phyloP scores from a whole-genome alignment of 768 basidiomycete genomes.

The Neoboletus magnificus region DNA sequence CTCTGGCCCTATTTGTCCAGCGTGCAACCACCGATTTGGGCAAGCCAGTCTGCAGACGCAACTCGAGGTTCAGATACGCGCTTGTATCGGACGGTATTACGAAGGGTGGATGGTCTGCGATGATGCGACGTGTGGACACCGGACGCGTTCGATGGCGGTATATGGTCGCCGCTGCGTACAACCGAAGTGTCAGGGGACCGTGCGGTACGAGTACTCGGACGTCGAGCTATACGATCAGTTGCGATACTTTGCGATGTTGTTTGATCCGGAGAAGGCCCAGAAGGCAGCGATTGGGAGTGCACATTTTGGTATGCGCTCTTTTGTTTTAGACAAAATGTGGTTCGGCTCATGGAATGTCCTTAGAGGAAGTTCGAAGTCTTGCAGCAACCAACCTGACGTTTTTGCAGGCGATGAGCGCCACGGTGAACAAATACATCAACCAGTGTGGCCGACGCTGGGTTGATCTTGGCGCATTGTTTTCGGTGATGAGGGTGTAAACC shows the following conservation, averaged over 20 bases:
- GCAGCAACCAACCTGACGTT: slow-evolving; percentile 47
- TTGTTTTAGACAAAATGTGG: background rate
- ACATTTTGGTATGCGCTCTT: slow-evolving; percentile 35
- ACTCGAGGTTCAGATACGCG: slow-evolving; percentile 82
- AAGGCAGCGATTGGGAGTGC: slow-evolving; percentile 48
- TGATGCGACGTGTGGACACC: slow-evolving; percentile 76
- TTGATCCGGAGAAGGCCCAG: slow-evolving; percentile 65
- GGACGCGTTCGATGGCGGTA: slow-evolving; percentile 93
- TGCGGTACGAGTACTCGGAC: slow-evolving; percentile 68
- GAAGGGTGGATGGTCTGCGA: slow-evolving; percentile 87
- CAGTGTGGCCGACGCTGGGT: slow-evolving; percentile 91
- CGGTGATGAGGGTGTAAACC: slow-evolving; percentile 65
- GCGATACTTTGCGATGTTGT: slow-evolving; percentile 75
- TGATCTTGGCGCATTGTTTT: slow-evolving; percentile 74
- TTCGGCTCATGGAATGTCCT: background rate
- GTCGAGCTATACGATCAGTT: slow-evolving; percentile 85
- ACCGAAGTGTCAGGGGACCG: slow-evolving; percentile 10
- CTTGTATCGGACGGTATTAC: slow-evolving; percentile 77
- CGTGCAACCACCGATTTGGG: slow-evolving; percentile 54
- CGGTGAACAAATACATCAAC: slow-evolving; percentile 78
- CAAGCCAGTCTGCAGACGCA: slow-evolving; percentile 72
- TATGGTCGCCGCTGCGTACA: slow-evolving; percentile 82
- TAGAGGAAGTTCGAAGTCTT: slow-evolving; percentile 58
- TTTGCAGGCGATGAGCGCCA: slow-evolving; percentile 49
- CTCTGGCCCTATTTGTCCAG: slow-evolving; percentile 67